Conservation (phyloP, 495 filamentous ascomycete genomes). For the Cercophora newfieldiana region DNA sequence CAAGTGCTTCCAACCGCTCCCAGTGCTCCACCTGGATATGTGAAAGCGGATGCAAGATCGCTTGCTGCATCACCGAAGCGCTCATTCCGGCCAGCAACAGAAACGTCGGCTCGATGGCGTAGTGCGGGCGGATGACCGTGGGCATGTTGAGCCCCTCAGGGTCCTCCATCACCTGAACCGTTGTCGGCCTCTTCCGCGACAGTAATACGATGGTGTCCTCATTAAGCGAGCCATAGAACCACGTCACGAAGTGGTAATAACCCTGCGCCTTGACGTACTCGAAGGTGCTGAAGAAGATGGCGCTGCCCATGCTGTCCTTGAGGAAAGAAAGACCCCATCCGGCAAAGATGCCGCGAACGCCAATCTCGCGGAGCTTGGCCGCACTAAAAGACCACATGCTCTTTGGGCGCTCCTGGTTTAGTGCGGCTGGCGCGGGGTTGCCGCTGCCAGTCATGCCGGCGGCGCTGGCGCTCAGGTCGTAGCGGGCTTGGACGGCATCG, state of each 20-base stretch:
- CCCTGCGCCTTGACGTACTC: slow-evolving; percentile 84
- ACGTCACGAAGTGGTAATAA: slow-evolving; percentile 77
- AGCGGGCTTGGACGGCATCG: slow-evolving; percentile 83
- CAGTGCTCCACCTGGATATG: slow-evolving; percentile 77
- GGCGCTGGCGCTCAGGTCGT: slow-evolving; percentile 47
- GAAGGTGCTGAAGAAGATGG: slow-evolving; percentile 81
- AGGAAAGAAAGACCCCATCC: slow-evolving; percentile 76
- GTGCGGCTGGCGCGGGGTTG: slow-evolving; percentile 43
- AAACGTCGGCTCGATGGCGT: slow-evolving; percentile 79
- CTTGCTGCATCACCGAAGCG: slow-evolving; percentile 75
- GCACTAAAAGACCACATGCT: slow-evolving; percentile 81
- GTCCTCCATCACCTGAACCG: slow-evolving; percentile 11
- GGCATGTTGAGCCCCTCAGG: slow-evolving; percentile 28
- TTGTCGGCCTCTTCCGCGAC: slow-evolving; percentile 39
- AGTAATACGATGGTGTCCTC: slow-evolving; percentile 45
- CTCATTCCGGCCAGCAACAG: slow-evolving; percentile 73
- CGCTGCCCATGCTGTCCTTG: slow-evolving; percentile 80
- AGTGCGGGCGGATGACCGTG: slow-evolving; percentile 75
- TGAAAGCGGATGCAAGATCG: slow-evolving; percentile 74
- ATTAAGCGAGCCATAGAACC: slow-evolving; percentile 68
- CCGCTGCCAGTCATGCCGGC: slow-evolving; percentile 31
- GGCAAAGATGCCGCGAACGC: slow-evolving; percentile 75
- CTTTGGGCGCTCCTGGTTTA: slow-evolving; percentile 47
- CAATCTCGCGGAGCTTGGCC: slow-evolving; percentile 76
- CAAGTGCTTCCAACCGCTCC: slow-evolving; percentile 73